phyloP scores from a whole-genome alignment of 306 rosid species.

The Quercus cerris region DNA sequence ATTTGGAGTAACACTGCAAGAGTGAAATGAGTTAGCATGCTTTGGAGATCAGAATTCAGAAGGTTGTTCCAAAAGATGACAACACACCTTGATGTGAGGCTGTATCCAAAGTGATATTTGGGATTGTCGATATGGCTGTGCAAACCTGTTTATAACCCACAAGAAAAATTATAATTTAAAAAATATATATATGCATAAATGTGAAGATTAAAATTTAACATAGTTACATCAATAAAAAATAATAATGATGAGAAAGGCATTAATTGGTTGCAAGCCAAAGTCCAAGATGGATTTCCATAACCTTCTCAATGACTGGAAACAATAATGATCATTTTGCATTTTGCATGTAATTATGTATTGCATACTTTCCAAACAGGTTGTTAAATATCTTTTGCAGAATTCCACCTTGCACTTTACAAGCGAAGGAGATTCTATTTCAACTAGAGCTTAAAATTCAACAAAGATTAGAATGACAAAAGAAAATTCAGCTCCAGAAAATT shows the following conservation, averaged over 20 bases:
- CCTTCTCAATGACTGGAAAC: not conserved
- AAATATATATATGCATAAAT: not conserved
- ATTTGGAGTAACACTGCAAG: too few relatives aligned
- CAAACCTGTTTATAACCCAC: constrained; percentile 57
- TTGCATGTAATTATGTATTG: not conserved
- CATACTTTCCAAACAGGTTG: not conserved
- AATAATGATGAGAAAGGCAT: not conserved
- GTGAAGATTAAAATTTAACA: constrained; percentile 1
- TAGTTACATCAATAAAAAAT: not conserved
- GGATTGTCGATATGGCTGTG: constrained; percentile 29
- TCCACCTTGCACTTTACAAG: too few relatives aligned
- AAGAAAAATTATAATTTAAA: constrained; percentile 14
- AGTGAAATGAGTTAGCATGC: too few relatives aligned
- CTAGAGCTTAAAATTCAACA: not conserved
- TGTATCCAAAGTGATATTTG: too few relatives aligned
- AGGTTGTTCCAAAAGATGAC: too few relatives aligned
- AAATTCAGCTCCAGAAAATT: not conserved
- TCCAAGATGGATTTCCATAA: not conserved
- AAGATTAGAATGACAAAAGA: not conserved
- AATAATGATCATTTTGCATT: not conserved
- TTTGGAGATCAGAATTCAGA: too few relatives aligned
- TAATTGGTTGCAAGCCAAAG: not conserved
- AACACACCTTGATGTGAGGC: too few relatives aligned
- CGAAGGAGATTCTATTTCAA: too few relatives aligned
- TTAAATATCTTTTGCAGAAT: too few relatives aligned